Base-by-base conservation (phyloP, 495 filamentous ascomycete genomes). In the Jackrogersella minutella region DNA sequence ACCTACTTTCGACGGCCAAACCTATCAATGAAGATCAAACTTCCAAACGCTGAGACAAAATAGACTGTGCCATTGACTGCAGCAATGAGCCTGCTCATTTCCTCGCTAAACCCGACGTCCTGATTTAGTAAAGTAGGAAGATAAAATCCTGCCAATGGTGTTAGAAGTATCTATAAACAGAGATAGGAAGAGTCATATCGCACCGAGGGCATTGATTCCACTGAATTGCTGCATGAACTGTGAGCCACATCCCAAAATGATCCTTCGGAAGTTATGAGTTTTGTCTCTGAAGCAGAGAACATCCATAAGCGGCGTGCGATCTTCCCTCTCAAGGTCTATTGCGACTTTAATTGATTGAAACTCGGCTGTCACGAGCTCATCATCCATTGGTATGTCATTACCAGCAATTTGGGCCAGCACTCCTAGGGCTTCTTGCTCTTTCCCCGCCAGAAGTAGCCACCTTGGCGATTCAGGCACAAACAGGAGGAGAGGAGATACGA, bases 401-500 rank as follows among this genome's bases (percentile, higher is more conserved):
- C 78, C 78, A 33, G 71, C 66, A 21, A 81, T 58, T 30, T 68
- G 66, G 19, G 77, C 68, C 1, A 81, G 63, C 0, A 79, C 75
- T 6, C 60, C 47, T 6, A 74, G 62, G n/a, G 77, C 79, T 6
- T 68, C 53, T 3, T 62, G 66, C 5, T 78, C 71, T 10, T 50
- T 54, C 0, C 65, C 65, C 1, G 50, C 61, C 8, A 69, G 34
- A 40, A 76, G 5, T 5, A 77, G 36, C 77, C 77, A 79, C 8
- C 77, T 62, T 22, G 77, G 77, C 3, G 76, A 76, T 19, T 79
- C 77, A 0, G 76, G 74, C 3, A 78, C 69, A 11, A 76, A 66
- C 17, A 78, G 70, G 16, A 72, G 68, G 17, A 79, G 33, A 0
- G 65, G 69, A 19, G 78, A 39, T 39, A 83, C 78, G 62, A 77